Base-by-base conservation (phyloP, 257 asterid species). In the Solanum habrochaites region DNA sequence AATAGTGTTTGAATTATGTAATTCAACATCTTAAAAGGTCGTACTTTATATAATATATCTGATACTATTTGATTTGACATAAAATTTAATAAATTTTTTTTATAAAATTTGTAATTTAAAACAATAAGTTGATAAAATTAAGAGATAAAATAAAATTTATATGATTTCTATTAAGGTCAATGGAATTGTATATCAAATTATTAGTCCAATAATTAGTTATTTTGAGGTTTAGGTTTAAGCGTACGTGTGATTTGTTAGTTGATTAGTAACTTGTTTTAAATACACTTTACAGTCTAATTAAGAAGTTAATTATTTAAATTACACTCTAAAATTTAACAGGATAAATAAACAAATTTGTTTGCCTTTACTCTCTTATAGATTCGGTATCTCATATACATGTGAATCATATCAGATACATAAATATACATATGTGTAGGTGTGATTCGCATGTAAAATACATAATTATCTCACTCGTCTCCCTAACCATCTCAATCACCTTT, bases 11-110 rank as follows among this genome's bases (percentile, higher is more conserved):
- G 49, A 73, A 72, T 18, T 39, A 23, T 73, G 52, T 3, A 73
- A 73, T 58, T 58, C 25, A 58, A 58, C 25, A 56, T 56, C 5
- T 7, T 56, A 20, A 3, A 18, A 56, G 7, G 5, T 20, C 4
- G 1, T 3, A 1, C 2, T 20, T 20, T 20, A 18, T 20, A 4
- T 20, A 56, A 56, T 0, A 18, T 16, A 52, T 0, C 0, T 18
- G 11, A 18, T 0, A 20, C 9, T 20, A 56, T 18, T 56, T 56
- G 11, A 3, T 0, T 56, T 56, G 64, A 20, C 9, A 56, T 56
- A 18, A 56, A 56, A 18, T 18, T 56, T 56, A 56, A 56, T 16
- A 56, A 56, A 0, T 56, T 0, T 1, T 1, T 2, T 18, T 16
- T 52, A 16, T 52, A 52, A 2, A 18, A 52, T 6, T 16, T 52